Percentiles rank a stretch among this genome's conserved stretches.
These are phyloP conservation scores for Metschnikowia arizonensis DNA, from an alignment of 805 yeast species.

Conservation along the genomic window DNA sequence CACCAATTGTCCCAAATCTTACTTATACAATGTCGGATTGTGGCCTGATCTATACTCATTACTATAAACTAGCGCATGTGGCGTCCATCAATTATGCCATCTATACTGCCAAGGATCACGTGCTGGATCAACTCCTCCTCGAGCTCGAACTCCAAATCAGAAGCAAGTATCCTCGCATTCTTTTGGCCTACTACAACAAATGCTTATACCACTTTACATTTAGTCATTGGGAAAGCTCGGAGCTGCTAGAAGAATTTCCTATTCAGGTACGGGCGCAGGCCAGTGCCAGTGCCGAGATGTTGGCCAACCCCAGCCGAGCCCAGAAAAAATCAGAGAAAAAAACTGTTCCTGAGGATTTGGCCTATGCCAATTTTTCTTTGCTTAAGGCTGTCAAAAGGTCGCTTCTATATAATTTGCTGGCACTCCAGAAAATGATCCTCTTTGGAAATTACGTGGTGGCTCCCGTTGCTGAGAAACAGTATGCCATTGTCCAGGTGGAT, in stretches of 20 bases:
- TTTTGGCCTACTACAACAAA: slow-evolving; percentile 41
- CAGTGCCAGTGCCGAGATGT: slow-evolving; percentile 17
- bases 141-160: slow-evolving; percentile 39
- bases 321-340: slow-evolving; percentile 5
- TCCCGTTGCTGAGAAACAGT: slow-evolving; percentile 11
- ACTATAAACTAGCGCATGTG: slow-evolving; percentile 38
- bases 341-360: slow-evolving; percentile 23
- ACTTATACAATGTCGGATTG: slow-evolving; percentile 3
- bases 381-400: slow-evolving; percentile 39
- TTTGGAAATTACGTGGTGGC: slow-evolving; percentile 36
- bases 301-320: slow-evolving; percentile 31
- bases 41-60: slow-evolving; percentile 30
- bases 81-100: slow-evolving; percentile 27
- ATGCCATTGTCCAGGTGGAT: slow-evolving; percentile 32
- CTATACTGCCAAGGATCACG: slow-evolving; percentile 23
- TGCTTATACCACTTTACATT: slow-evolving; percentile 34
- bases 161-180: slow-evolving; percentile 32
- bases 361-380: slow-evolving; percentile 35
- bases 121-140: slow-evolving; percentile 36
- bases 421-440: slow-evolving; percentile 21
- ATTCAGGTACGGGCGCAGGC: background rate
- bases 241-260: background rate
- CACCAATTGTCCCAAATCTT: too few species aligned
- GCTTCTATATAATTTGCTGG: slow-evolving; percentile 31
- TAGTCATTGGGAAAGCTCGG: slow-evolving; percentile 20